Percentiles rank a stretch among this genome's conserved stretches.
These are phyloP conservation scores for Alternaria ventricosa DNA, from an alignment of 2,329 filamentous ascomycete genomes.

Conservation along the genomic window DNA sequence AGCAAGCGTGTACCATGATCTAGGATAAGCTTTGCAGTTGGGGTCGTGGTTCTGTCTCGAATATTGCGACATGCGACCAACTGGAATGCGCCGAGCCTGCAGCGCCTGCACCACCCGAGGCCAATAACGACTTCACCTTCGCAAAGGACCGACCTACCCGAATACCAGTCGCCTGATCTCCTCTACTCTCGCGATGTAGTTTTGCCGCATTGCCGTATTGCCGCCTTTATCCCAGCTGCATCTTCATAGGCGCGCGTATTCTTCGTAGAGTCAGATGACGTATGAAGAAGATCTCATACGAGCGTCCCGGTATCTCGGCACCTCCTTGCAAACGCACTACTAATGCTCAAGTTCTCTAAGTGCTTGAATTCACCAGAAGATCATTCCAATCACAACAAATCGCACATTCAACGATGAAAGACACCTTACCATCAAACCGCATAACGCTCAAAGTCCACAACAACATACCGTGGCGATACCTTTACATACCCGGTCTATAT, in stretches of 20 bases:
- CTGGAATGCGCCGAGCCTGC: background rate
- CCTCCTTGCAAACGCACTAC: background rate
- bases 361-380: background rate
- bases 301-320: background rate
- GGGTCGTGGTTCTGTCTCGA: background rate
- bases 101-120: background rate
- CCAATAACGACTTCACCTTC: background rate
- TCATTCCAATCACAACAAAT: background rate
- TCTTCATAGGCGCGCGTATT: background rate
- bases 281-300: background rate
- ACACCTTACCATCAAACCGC: background rate
- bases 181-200: background rate
- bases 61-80: background rate
- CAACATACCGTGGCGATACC: background rate
- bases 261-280: background rate
- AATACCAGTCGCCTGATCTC: background rate
- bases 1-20: background rate
- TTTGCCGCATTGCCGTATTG: background rate
- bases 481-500: background rate
- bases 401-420: background rate
- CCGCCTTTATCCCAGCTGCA: background rate
- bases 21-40: background rate
- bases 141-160: background rate
- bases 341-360: background rate
- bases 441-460: background rate